Percentiles rank a stretch among this genome's conserved stretches.
phyloP scores from a whole-genome alignment of 2,329 filamentous ascomycete species.

The Fusarium duplospermum region DNA sequence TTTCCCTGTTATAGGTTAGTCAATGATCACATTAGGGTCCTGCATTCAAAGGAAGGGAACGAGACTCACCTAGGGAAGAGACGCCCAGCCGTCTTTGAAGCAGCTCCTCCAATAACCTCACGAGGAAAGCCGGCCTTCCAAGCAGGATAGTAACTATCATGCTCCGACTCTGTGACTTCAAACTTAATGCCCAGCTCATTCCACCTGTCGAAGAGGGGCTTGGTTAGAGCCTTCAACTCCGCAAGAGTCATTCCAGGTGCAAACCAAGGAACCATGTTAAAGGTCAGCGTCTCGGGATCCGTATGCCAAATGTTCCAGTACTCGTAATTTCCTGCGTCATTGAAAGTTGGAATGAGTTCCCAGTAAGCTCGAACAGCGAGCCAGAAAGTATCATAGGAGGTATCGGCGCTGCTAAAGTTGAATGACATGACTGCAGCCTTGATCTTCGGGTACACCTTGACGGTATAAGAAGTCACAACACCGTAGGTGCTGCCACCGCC shows the following conservation, averaged over 20 bases:
- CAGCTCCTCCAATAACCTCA: constrained; percentile 21
- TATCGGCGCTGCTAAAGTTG: constrained; percentile 27
- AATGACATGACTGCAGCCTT: constrained; percentile 39
- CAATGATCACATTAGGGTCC: neutral
- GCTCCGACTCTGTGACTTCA: constrained; percentile 23
- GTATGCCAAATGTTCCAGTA: constrained; percentile 38
- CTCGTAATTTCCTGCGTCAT: constrained; percentile 35
- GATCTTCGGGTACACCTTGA: constrained; percentile 54
- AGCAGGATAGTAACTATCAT: constrained; percentile 32
- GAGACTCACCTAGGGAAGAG: constrained; percentile 33
- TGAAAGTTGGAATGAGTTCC: constrained; percentile 30
- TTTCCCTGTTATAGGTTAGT: constrained; percentile 4
- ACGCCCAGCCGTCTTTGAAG: constrained; percentile 37
- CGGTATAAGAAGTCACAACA: constrained; percentile 46
- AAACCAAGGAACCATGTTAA: constrained; percentile 40
- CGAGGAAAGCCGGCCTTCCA: constrained; percentile 38
- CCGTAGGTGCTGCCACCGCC: constrained; percentile 54
- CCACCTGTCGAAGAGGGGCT: constrained; percentile 28
- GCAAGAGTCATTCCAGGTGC: constrained; percentile 33
- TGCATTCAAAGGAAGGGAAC: fast-evolving
- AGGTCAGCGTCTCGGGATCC: constrained; percentile 15
- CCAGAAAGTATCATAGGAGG: constrained; percentile 34
- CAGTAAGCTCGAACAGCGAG: constrained; percentile 27
- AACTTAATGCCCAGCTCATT: constrained; percentile 21
- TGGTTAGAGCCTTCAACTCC: constrained; percentile 17